Evolutionary conservation across 73 alveolate species (phyloP).

Genomic region (Paraurostyla sp.): DNA sequence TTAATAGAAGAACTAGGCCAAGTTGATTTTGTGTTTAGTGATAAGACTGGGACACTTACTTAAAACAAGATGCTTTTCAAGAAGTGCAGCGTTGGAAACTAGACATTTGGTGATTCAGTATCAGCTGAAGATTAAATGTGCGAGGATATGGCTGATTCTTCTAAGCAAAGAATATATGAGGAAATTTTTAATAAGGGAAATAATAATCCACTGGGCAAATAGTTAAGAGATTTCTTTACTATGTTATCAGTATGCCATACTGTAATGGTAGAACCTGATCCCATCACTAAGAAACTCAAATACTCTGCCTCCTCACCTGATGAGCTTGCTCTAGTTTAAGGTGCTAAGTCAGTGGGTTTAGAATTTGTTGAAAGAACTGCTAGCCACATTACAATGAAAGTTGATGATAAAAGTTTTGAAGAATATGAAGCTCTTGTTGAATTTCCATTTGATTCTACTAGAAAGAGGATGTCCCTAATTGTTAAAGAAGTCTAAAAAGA

Average conservation of each 20-base stretch:
- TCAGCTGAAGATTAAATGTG: not conserved
- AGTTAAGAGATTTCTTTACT: conserved; percentile 65
- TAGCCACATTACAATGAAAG: not conserved
- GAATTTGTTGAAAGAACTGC: not conserved
- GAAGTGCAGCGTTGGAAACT: conserved; percentile 52
- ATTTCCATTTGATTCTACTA: conserved; percentile 61
- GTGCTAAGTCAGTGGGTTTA: not conserved
- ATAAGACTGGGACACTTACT: conserved; percentile 86
- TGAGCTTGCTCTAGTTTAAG: conserved; percentile 70
- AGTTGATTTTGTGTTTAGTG: conserved; percentile 81
- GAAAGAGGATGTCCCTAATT: conserved; percentile 65
- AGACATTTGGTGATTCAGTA: conserved; percentile 6
- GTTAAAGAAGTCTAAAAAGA: conserved; percentile 13
- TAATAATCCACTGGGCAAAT: not conserved
- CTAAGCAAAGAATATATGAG: not conserved
- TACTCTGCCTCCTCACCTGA: conserved; percentile 76
- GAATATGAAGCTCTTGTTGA: conserved; percentile 24
- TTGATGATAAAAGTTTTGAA: no score
- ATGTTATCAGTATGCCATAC: conserved; percentile 85
- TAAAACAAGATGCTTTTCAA: conserved; percentile 81
- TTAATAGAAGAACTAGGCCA: conserved; percentile 90
- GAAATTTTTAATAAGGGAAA: not conserved
- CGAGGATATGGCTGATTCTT: not conserved
- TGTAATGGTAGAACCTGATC: conserved; percentile 71
- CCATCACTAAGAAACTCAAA: conserved; percentile 30